A percentile compares a stretch with the other conserved stretches of the same genome.
These are phyloP conservation scores for Leccinum longicurvipes DNA, from an alignment of 768 basidiomycete species.

Conservation along the genomic window DNA sequence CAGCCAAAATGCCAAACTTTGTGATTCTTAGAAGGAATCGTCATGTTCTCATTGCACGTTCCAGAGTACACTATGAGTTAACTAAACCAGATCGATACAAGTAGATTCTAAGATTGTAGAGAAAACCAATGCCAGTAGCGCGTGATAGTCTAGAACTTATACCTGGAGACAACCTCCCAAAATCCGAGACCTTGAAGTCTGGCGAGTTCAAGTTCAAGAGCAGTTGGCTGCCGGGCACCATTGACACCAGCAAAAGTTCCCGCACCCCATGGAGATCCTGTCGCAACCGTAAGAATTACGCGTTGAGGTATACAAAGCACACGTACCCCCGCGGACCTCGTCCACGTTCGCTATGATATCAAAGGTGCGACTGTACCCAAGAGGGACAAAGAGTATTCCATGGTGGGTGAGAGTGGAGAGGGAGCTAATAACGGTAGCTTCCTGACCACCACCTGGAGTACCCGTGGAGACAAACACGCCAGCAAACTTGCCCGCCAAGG, in stretches of 20 bases:
- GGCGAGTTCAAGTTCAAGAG: constrained; percentile 52
- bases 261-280: constrained; percentile 77
- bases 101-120: neutral
- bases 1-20: no score
- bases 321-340: constrained; percentile 60
- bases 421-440: constrained; percentile 48
- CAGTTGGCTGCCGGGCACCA: constrained; percentile 46
- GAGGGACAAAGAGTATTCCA: constrained; percentile 68
- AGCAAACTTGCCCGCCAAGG: constrained; percentile 71
- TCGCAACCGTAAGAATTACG: neutral
- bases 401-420: constrained; percentile 68
- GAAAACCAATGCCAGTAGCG: neutral
- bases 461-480: constrained; percentile 72
- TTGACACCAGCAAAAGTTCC: constrained; percentile 52
- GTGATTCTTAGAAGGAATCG: neutral
- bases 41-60: neutral
- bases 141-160: constrained; percentile 22
- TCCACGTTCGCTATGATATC: constrained; percentile 38
- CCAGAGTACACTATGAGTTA: neutral
- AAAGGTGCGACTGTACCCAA: constrained; percentile 60
- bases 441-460: constrained; percentile 80
- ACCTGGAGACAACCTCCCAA: constrained; percentile 43
- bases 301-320: neutral
- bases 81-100: neutral
- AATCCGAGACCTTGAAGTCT: constrained; percentile 51